A percentile compares a stretch with the other conserved stretches of the same genome.
Evolutionary conservation across 768 basidiomycete genomes (phyloP).

Genomic region (Leccinum variicolor): DNA sequence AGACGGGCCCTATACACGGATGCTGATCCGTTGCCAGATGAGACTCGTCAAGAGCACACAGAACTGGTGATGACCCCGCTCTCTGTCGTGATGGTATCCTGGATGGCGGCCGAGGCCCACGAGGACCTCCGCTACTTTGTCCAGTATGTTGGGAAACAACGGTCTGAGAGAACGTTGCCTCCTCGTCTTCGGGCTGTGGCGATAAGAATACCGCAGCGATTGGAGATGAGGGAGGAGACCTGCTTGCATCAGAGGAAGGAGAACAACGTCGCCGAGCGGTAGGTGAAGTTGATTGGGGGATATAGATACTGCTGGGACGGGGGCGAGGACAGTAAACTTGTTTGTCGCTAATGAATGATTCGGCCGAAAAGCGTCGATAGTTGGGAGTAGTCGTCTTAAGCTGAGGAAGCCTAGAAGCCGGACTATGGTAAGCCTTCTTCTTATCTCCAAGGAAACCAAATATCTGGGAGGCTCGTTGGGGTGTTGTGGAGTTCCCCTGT

Average conservation of each 20-base stretch:
- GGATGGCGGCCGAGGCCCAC: conserved; percentile 40
- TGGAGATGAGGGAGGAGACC: conserved; percentile 7
- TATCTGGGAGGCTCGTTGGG: conserved; percentile 70
- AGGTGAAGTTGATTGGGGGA: conserved; percentile 13
- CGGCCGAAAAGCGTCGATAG: conserved; percentile 22
- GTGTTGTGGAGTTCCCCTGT: conserved; percentile 46
- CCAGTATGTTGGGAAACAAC: conserved; percentile 11
- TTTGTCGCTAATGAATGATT: conserved; percentile 25
- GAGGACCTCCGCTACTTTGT: conserved; percentile 36
- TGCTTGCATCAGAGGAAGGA: conserved; percentile 12
- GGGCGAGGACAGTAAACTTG: conserved; percentile 14
- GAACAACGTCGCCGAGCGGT: conserved; percentile 10
- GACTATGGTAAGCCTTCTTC: conserved; percentile 37
- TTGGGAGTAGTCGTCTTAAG: conserved; percentile 21
- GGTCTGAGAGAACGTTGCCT: neutral
- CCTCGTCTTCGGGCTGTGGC: conserved; percentile 1
- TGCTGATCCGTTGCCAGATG: neutral
- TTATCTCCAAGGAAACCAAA: conserved; percentile 66
- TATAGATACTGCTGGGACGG: conserved; percentile 10
- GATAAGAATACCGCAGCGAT: neutral
- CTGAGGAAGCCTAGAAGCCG: conserved; percentile 31
- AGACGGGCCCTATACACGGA: neutral
- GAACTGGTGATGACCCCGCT: conserved; percentile 11
- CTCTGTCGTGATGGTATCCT: conserved; percentile 33
- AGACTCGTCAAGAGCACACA: neutral